Evolutionary conservation across 73 alveolate genomes (phyloP).

Genomic region (Vitrella brassicaformis): DNA sequence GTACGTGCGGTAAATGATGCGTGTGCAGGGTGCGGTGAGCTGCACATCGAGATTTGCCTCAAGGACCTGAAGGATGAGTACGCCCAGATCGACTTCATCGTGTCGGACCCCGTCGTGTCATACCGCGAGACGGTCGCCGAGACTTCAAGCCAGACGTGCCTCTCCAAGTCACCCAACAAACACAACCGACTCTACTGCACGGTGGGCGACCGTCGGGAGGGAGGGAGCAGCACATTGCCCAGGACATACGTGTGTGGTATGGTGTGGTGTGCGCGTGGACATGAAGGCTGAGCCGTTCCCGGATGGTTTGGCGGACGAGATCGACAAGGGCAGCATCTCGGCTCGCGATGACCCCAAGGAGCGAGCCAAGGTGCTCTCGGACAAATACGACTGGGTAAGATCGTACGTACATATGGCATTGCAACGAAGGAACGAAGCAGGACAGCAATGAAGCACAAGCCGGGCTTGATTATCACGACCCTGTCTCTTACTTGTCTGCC

Average conservation of each 20-base stretch:
- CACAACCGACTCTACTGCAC: constrained; percentile 57
- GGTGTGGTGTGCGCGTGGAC: not conserved
- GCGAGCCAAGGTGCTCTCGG: constrained; percentile 26
- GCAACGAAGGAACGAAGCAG: too few relatives aligned
- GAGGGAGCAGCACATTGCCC: not conserved
- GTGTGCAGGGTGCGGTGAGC: constrained; percentile 72
- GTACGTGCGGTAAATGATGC: too few relatives aligned
- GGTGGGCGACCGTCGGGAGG: not conserved
- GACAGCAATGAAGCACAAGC: constrained; percentile 9
- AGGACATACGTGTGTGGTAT: not conserved
- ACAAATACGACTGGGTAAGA: constrained; percentile 30
- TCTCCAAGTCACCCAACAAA: constrained; percentile 80
- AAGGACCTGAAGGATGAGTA: constrained; percentile 52
- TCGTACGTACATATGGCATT: too few relatives aligned
- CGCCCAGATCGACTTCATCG: constrained; percentile 47
- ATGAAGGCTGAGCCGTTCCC: constrained; percentile 58
- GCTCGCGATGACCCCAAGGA: constrained; percentile 45
- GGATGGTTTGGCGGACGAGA: constrained; percentile 59
- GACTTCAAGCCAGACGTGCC: constrained; percentile 50
- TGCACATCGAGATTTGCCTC: constrained; percentile 75
- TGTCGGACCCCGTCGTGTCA: constrained; percentile 70
- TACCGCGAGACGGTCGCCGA: constrained; percentile 70
- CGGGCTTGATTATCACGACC: too few relatives aligned
- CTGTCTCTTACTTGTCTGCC: constrained; percentile 5
- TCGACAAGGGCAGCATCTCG: constrained; percentile 52